Conservation (phyloP, 352 stramenopile species). For the Phytophthora ohioensis region DNA sequence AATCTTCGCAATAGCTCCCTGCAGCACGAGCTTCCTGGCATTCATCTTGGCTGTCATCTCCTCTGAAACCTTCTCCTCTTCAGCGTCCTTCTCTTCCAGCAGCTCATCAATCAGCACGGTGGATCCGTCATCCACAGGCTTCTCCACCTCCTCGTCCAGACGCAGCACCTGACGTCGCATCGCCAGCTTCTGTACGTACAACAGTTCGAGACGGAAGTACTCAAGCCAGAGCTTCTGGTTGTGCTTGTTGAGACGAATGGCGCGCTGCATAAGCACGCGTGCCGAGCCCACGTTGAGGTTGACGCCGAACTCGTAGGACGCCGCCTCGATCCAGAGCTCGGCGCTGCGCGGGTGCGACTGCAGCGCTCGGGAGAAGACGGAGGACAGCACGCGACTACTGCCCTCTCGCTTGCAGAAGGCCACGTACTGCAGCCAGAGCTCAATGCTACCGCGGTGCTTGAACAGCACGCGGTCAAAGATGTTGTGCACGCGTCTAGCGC, state of each 20-base stretch:
- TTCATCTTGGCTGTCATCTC: conserved; percentile 61
- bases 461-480: conserved; percentile 90
- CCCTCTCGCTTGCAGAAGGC: conserved; percentile 84
- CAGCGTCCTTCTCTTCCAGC: conserved; percentile 56
- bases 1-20: conserved; percentile 87
- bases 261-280: conserved; percentile 92
- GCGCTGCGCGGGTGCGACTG: conserved; percentile 88
- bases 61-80: conserved; percentile 40
- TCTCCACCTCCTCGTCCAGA: conserved; percentile 56
- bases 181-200: conserved; percentile 92
- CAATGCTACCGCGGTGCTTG: conserved; percentile 89
- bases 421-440: conserved; percentile 94
- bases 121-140: conserved; percentile 26
- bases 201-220: conserved; percentile 92
- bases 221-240: conserved; percentile 89
- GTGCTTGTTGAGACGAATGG: conserved; percentile 90
- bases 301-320: conserved; percentile 90
- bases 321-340: conserved; percentile 92
- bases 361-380: conserved; percentile 87
- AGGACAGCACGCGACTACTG: conserved; percentile 74
- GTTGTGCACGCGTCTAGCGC: conserved; percentile 76
- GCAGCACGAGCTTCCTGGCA: conserved; percentile 72
- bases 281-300: conserved; percentile 90
- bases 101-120: conserved; percentile 72
- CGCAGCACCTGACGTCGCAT: conserved; percentile 82